These are phyloP conservation scores for Chondrostereum purpureum DNA, from an alignment of 1,284 basidiomycete species.

Conservation along the genomic window DNA sequence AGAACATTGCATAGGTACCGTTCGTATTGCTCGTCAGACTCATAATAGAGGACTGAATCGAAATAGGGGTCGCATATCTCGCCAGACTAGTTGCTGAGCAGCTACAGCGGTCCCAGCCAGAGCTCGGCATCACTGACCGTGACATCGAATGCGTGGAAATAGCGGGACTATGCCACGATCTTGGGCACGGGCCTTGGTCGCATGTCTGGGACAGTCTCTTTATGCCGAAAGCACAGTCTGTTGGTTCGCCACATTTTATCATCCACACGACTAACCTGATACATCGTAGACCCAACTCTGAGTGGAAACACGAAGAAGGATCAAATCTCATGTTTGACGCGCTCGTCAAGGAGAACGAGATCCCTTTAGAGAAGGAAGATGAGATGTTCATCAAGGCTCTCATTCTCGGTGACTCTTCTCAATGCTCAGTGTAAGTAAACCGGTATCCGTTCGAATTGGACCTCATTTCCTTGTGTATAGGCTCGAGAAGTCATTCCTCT, in stretches of 20 bases:
- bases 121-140: constrained; percentile 56
- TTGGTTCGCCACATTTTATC: background rate
- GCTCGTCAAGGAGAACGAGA: constrained; percentile 45
- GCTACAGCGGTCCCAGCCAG: constrained; percentile 52
- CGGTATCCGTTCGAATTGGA: background rate
- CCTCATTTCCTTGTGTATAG: background rate
- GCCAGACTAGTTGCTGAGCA: constrained; percentile 54
- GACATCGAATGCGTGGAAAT: constrained; percentile 64
- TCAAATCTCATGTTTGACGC: constrained; percentile 71
- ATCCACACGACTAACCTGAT: constrained; percentile 1
- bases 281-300: constrained; percentile 35
- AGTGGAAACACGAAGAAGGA: constrained; percentile 65
- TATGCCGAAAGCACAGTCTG: constrained; percentile 35
- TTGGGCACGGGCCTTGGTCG: constrained; percentile 71
- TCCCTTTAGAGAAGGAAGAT: constrained; percentile 38
- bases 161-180: constrained; percentile 67
- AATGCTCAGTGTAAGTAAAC: constrained; percentile 35
- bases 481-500: constrained; percentile 44
- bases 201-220: constrained; percentile 68
- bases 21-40: background rate
- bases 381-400: constrained; percentile 60
- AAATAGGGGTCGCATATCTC: constrained; percentile 64
- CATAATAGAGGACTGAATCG: too few species aligned
- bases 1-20: constrained; percentile 67
- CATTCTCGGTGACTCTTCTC: constrained; percentile 47